Conservation (phyloP, 1,284 basidiomycete genomes). For the Trichosporon faecale region DNA sequence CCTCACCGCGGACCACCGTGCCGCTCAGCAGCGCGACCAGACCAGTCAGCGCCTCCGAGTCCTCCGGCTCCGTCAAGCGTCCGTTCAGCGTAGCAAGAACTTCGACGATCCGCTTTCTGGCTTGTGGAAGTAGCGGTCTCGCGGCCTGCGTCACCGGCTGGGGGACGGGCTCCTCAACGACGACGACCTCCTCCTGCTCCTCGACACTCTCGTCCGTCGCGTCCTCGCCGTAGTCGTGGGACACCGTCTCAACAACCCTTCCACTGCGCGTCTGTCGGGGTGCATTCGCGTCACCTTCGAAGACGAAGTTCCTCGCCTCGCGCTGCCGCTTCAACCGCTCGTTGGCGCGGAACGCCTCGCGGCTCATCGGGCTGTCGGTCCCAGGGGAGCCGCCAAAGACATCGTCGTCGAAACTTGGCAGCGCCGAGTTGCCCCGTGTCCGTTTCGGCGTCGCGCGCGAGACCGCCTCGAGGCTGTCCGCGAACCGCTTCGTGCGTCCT, state of each 20-base stretch:
- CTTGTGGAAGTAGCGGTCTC: not conserved
- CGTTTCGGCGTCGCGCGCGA: not conserved
- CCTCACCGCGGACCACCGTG: slow-evolving; percentile 73
- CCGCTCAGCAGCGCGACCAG: slow-evolving; percentile 65
- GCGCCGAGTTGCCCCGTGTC: not conserved
- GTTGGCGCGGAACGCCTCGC: slow-evolving; percentile 45
- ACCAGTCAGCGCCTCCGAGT: slow-evolving; percentile 45
- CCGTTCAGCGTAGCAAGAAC: slow-evolving; percentile 41
- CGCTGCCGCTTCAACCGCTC: slow-evolving; percentile 41
- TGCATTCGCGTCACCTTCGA: slow-evolving; percentile 45
- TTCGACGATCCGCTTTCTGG: not conserved
- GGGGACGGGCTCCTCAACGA: not conserved
- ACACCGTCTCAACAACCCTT: slow-evolving; percentile 28
- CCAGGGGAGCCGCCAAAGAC: slow-evolving; percentile 16
- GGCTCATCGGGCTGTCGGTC: slow-evolving; percentile 17
- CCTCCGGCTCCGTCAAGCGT: slow-evolving; percentile 37
- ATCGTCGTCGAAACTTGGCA: slow-evolving; percentile 24
- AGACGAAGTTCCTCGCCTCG: slow-evolving; percentile 50
- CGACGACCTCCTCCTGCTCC: slow-evolving; percentile 1
- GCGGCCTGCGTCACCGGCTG: not conserved
- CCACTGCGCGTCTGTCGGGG: slow-evolving; percentile 46
- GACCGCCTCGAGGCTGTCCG: not conserved
- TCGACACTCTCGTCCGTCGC: slow-evolving; percentile 14
- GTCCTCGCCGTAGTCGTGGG: slow-evolving; percentile 31
- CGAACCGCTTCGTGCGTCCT: slow-evolving; percentile 7